Evolutionary conservation across 805 yeast species (phyloP), one percentile per base, ranked within the genome.

Genomic region (Jamesozyma rosinii): DNA sequence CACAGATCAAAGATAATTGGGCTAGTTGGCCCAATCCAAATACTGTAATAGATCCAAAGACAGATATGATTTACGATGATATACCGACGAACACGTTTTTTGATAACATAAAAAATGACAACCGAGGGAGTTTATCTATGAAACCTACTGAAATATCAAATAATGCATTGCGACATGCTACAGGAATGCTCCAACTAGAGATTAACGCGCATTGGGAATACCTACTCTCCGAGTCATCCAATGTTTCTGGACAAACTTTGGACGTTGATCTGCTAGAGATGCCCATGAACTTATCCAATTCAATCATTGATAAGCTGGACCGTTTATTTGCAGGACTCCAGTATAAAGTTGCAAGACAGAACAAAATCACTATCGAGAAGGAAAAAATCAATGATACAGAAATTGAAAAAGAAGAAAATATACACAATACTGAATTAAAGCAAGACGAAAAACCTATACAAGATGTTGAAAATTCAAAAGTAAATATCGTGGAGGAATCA

Each of bases 21-120:
- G 55, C 75, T 0, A 54, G 69, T 3, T 83, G 90, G 90, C 90
- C 90, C 1, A 55, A 70, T 32, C 53, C 63, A 0, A 41, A 48
- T 22, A 50, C 59, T 1, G 51, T 59, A 8, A 51, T 62, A 3
- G 57, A 62, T 35, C 66, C 66, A 2, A 49, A 53, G 15, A 54
- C 55, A 1, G 45, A 53, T 42, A 40, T 39, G 21, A 20, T 58
- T 4, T 62, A 56, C 42, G 63, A 55, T 41, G 64, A 57, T 40
- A 37, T 30, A 11, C 40, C 33, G 6, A 11, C 15, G 9, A 21
- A 27, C 13, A 11, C 20, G 3, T 15, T 35, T n/a, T 15, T 9
- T 24, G 17, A 26, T 11, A 29, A 34, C 4, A 35, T 19, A 5
- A 30, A 36, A 4, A 26, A 8, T n/a, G 10, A 24, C 10, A 24